Evolutionary conservation across 177 flowering plant species (phyloP), one percentile per base, ranked within the genome.

Genomic region (Telopea speciosissima): DNA sequence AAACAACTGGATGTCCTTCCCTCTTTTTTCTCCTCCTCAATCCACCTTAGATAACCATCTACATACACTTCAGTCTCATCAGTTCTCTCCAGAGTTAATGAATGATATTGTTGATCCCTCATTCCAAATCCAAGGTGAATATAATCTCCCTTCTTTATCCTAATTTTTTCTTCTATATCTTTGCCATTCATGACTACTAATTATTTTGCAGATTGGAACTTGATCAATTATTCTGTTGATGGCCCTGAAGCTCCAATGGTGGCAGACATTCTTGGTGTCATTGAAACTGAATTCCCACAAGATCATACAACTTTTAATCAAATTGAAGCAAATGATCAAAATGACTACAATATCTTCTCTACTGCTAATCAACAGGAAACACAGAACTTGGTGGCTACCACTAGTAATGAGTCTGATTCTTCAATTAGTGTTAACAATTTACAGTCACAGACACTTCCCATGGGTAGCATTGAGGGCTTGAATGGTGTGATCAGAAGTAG

Each of bases 1-100:
- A 79, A 90, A 89, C 81, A 89, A 90, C 82, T 90, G 94, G 96
- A 88, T 90, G 14, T 85, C 91, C 0, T 88, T 83, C 74, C 89
- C 94, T 26, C 31, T 3, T 26, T 26, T 3, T 19, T 84, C 81
- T 74, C 87, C 92, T 14, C 67, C 83, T 28, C 81, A 89, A 66
- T 60, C 96, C 66, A 83, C 92, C 5, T 71, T 87, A 59, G 84
- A 83, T 25, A 3, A 82, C 19, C 85, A 83, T 73, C 76, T 83
- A 9, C 86, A 84, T 19, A 11, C 86, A 3, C 59, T 83, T 69
- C 85, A 26, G 1, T 26, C 2, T 26, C 31, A 26, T 26, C 31
- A 26, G 31, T 26, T 26, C 31, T 26, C 31, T 3, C 31, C 31
- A 26, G 31, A 3, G 31, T 26, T 26, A 26, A 26, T 86, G 58